These are phyloP conservation scores for Gracilaria caudata DNA, from an alignment of 23 red algal genomes.

Conservation along the genomic window DNA sequence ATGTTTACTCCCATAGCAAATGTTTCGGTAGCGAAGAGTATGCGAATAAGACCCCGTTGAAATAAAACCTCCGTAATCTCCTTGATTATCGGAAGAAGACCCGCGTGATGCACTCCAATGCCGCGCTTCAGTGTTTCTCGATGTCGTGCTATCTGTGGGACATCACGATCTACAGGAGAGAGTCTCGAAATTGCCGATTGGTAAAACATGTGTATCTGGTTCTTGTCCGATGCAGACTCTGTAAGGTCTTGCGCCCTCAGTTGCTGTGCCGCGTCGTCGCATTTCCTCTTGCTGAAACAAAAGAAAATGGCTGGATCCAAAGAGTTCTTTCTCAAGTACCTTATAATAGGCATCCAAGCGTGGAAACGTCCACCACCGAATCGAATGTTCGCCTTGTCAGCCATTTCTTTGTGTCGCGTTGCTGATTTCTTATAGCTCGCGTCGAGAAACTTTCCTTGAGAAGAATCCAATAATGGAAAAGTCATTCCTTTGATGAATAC, in stretches of 20 bases:
- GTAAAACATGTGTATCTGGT: slow-evolving; percentile 79
- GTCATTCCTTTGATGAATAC: slow-evolving; percentile 69
- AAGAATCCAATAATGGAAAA: slow-evolving; percentile 54
- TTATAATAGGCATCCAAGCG: slow-evolving; percentile 83
- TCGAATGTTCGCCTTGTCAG: slow-evolving; percentile 60
- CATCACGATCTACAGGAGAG: slow-evolving; percentile 59
- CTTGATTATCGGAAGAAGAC: slow-evolving; percentile 81
- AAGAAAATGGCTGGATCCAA: slow-evolving; percentile 89
- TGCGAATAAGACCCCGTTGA: slow-evolving; percentile 76
- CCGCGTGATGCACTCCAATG: slow-evolving; percentile 91
- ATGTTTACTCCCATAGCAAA: slow-evolving; percentile 99
- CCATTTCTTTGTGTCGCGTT: slow-evolving; percentile 48
- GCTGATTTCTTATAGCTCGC: slow-evolving; percentile 53
- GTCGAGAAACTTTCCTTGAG: slow-evolving; percentile 57
- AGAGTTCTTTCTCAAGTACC: slow-evolving; percentile 77
- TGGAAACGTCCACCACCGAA: slow-evolving; percentile 56
- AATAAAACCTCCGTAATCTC: slow-evolving; percentile 96
- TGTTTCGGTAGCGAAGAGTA: slow-evolving; percentile 98
- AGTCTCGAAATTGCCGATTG: slow-evolving; percentile 64
- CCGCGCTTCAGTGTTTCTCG: slow-evolving; percentile 89
- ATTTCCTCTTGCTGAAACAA: slow-evolving; percentile 90
- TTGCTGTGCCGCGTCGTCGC: slow-evolving; percentile 84
- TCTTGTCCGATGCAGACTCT: slow-evolving; percentile 60
- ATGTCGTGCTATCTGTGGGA: slow-evolving; percentile 77
- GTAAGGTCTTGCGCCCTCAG: slow-evolving; percentile 78